Base-by-base conservation (phyloP, 106 monocot genomes). In the Xerophyta viscosa region DNA sequence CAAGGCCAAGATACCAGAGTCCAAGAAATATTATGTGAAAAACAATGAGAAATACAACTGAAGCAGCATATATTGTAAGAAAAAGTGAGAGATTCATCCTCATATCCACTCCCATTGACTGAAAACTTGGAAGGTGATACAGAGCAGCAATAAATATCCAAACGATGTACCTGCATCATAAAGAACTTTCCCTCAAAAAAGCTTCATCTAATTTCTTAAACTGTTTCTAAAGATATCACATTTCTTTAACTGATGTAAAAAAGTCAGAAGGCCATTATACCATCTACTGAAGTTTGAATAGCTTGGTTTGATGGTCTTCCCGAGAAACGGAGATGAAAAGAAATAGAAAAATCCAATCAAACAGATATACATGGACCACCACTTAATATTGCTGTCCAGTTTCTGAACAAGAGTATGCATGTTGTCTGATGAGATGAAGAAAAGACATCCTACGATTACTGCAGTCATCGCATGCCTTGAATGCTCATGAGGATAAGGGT, bases 271-370 rank as follows among this genome's bases (percentile, higher is more conserved):
- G 27, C 31, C 11, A 58, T n/a, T 89, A 29, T 77, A 98, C 98
- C 98, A 98, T 9, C 98, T 81, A 70, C 86, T 98, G 57, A 98
- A 98, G 61, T 98, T 98, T 31, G 98, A 98, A 66, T 98, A 98
- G 54, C 63, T 98, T 27, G 98, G 98, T 64, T 90, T 98, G 61
- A 98, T 86, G 24, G 98, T 89, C 71, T 98, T 90, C 58, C 82
- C 82, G 58, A 98, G 63, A 71, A 98, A 98, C 55, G 98, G 98
- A 52, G 98, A 98, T 42, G 98, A 98, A 62, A 98, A 98, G 54
- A 86, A 98, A 61, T 98, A 98, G 71, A 98, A 98, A 48, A 98
- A 89, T 22, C 85, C 89, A 62, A 98, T 56, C 52, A 98, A 59
- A 57, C 89, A 98, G 41, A 65, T 47, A 63, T 98, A 98, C 98